Evolutionary conservation across 2,329 filamentous ascomycete species (phyloP).

Genomic region (Proliferodiscus dingleyae): DNA sequence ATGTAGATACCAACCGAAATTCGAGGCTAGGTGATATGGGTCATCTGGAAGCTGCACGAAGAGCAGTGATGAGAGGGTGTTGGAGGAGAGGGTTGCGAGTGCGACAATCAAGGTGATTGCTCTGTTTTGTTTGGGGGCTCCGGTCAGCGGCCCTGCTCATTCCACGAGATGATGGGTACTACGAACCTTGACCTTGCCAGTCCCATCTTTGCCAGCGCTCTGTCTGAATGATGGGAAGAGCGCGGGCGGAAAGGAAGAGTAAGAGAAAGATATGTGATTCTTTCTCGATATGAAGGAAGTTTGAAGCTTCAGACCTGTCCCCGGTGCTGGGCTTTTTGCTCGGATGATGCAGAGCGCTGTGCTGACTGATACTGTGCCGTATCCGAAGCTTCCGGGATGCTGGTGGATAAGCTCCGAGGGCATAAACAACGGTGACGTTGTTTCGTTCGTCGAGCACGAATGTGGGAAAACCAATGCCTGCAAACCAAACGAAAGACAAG

Average conservation of each 20-base stretch:
- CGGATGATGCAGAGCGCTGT: too few relatives aligned
- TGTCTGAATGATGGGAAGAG: too few relatives aligned
- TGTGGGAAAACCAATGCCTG: too few relatives aligned
- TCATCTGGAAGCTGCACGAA: slow-evolving; percentile 31
- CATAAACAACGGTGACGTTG: too few relatives aligned
- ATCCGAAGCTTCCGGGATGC: too few relatives aligned
- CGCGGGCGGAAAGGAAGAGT: background rate
- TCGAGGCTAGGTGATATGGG: slow-evolving; percentile 28
- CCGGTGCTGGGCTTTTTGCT: too few relatives aligned
- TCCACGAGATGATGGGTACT: background rate
- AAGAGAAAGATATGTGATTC: background rate
- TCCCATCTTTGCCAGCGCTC: slow-evolving; percentile 11
- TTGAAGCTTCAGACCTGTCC: too few relatives aligned
- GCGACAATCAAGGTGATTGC: slow-evolving; percentile 27
- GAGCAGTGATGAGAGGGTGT: slow-evolving; percentile 27
- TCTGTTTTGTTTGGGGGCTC: slow-evolving; percentile 10
- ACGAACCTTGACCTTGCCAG: slow-evolving; percentile 13
- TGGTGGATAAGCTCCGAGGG: too few relatives aligned
- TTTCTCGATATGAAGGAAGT: too few relatives aligned
- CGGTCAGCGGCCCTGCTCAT: background rate
- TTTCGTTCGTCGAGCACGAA: too few relatives aligned
- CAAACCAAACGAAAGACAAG: too few relatives aligned
- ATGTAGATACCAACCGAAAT: slow-evolving; percentile 36
- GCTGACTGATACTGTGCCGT: too few relatives aligned
- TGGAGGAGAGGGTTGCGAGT: slow-evolving; percentile 26